phyloP scores from a whole-genome alignment of 1,284 basidiomycete species.

The Sanghuangporus weigelae region DNA sequence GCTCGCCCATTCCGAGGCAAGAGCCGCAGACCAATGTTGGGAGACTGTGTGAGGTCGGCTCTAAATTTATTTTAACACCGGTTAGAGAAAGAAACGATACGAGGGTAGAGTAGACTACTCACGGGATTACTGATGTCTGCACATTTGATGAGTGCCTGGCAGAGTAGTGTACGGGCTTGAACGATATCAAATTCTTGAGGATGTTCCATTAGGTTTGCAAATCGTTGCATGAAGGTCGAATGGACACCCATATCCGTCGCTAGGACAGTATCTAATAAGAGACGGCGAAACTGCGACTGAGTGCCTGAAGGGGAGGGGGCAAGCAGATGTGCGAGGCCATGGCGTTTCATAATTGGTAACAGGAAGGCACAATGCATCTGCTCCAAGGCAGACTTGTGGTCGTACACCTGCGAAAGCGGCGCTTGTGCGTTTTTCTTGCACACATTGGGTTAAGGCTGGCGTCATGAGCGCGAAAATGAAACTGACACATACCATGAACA shows the following conservation, averaged over 20 bases:
- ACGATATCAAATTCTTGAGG: slow-evolving; percentile 32
- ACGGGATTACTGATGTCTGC: slow-evolving; percentile 97
- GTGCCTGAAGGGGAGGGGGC: slow-evolving; percentile 28
- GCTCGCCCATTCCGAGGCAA: slow-evolving; percentile 85
- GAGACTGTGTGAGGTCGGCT: slow-evolving; percentile 88
- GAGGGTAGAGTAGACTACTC: slow-evolving; percentile 26
- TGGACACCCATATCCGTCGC: slow-evolving; percentile 94
- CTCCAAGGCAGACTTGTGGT: slow-evolving; percentile 85
- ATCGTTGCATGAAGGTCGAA: slow-evolving; percentile 73
- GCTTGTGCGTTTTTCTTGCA: slow-evolving; percentile 85
- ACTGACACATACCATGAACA: slow-evolving; percentile 73
- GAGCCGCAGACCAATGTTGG: slow-evolving; percentile 83
- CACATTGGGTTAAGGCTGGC: slow-evolving; percentile 4
- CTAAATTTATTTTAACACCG: slow-evolving; percentile 34
- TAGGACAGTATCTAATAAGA: slow-evolving; percentile 75
- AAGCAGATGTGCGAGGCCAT: slow-evolving; percentile 67
- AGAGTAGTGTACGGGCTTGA: slow-evolving; percentile 66
- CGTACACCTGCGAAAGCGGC: slow-evolving; percentile 82
- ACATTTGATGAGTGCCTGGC: slow-evolving; percentile 90
- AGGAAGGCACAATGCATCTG: slow-evolving; percentile 90
- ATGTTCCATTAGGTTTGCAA: slow-evolving; percentile 43
- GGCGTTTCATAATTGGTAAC: slow-evolving; percentile 74
- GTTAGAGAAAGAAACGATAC: background rate
- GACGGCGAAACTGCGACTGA: slow-evolving; percentile 58
- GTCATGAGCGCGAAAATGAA: background rate